Evolutionary conservation across 257 asterid species (phyloP), one percentile per base, ranked within the genome.

Genomic region (Anisodus acutangulus): DNA sequence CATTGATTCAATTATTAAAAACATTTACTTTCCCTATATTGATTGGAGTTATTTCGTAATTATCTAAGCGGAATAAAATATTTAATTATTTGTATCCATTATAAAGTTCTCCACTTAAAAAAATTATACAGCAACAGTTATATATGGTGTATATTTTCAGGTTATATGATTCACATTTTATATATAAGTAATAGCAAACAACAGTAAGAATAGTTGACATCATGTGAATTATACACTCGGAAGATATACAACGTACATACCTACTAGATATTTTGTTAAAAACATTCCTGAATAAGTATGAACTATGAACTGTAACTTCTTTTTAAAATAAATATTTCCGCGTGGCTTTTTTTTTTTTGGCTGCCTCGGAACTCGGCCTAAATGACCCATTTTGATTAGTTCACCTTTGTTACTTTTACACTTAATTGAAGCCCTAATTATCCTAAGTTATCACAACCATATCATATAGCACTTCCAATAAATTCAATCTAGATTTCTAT

Each of bases 361-460:
- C 7, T 35, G 49, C 74, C 17, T 67, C 3, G 11, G 49, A 5
- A 67, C 49, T 35, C 19, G 10, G 8, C 16, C 6, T 67, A 67
- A 35, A 67, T 35, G 74, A 67, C 41, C 74, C 47, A 13, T 67
- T 67, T 67, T 64, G 71, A 63, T 63, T 53, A 53, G 57, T 13
- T 53, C 57, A 53, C 15, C 12, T 53, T 53, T 13, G 57, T 53
- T 53, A 11, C 16, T 53, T 53, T 53, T 41, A 41, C 57, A 53
- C 57, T 10, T 53, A 53, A 53, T 10, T 10, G 57, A 53, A 53
- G 15, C 57, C 57, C 6, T 66, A 66, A 26, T 9, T 31, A 31
- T 35, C 15, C 6, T 66, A 66, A 26, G 9, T 31, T 66, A 66
- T 9, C 2, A 35, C 74, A 67, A 35, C 10, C 47, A 67, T 12